phyloP scores from a whole-genome alignment of 768 basidiomycete species.

The Tubosaeta sp. region DNA sequence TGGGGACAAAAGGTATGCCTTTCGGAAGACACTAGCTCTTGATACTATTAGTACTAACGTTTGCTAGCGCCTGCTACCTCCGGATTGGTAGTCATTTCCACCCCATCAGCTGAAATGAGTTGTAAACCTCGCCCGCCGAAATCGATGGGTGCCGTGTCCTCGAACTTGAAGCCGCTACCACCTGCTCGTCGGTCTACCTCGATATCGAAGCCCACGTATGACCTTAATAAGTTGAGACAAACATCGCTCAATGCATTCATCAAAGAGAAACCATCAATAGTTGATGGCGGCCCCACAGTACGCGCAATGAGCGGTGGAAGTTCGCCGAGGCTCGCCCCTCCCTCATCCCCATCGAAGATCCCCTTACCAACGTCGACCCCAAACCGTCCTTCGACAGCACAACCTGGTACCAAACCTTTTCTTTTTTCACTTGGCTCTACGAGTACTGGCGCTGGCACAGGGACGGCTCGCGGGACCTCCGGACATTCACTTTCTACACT shows the following conservation, averaged over 20 bases:
- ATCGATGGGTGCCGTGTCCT: not conserved
- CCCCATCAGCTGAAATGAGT: not conserved
- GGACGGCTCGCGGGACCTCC: constrained; percentile 1
- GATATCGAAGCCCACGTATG: constrained; percentile 7
- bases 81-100: not conserved
- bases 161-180: constrained; percentile 4
- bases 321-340: constrained; percentile 2
- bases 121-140: constrained; percentile 8
- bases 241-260: constrained; percentile 22
- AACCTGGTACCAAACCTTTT: constrained; percentile 2
- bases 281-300: not conserved
- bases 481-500: constrained; percentile 56
- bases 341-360: constrained; percentile 27
- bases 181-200: constrained; percentile 6
- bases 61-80: not conserved
- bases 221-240: constrained; percentile 21
- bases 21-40: not conserved
- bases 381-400: constrained; percentile 12
- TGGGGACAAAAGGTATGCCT: constrained; percentile 9
- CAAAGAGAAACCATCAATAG: constrained; percentile 7
- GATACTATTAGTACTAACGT: constrained; percentile 3
- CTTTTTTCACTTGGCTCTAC: constrained; percentile 5
- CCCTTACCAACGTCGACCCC: constrained; percentile 21
- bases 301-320: constrained; percentile 6
- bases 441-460: not conserved